phyloP scores from a whole-genome alignment of 768 basidiomycete genomes.

The Sarcodon aspratus region DNA sequence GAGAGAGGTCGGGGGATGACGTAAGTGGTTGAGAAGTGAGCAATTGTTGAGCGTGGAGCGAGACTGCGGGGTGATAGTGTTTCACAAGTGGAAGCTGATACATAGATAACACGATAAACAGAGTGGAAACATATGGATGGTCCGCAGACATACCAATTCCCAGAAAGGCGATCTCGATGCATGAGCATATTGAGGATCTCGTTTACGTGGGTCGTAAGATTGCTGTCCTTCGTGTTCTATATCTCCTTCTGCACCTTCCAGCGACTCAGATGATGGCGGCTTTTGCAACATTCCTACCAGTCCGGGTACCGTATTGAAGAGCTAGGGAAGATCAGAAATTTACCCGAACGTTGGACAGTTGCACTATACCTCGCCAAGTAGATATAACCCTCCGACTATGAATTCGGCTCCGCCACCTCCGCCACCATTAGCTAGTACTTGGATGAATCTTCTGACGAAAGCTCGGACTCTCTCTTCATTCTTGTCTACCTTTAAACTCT shows the following conservation, averaged over 20 bases:
- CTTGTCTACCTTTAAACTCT: conserved; percentile 64
- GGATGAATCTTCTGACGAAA: conserved; percentile 73
- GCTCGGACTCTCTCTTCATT: conserved; percentile 59
- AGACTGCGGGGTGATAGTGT: conserved; percentile 88
- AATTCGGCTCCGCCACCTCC: conserved; percentile 74
- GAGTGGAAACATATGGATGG: background rate
- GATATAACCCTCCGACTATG: conserved; percentile 75
- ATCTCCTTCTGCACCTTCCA: background rate
- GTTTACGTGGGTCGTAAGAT: conserved; percentile 77
- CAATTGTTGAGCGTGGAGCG: conserved; percentile 79
- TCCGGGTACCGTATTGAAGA: conserved; percentile 37
- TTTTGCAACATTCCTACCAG: conserved; percentile 34
- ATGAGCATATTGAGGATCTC: conserved; percentile 80
- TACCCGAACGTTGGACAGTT: background rate
- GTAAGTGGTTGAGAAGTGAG: conserved; percentile 64
- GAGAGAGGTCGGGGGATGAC: conserved; percentile 76
- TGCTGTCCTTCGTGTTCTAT: conserved; percentile 9
- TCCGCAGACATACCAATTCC: conserved; percentile 61
- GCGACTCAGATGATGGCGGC: conserved; percentile 13
- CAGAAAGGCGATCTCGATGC: conserved; percentile 75
- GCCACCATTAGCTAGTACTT: conserved; percentile 54
- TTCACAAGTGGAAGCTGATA: conserved; percentile 61
- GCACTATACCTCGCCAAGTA: conserved; percentile 68
- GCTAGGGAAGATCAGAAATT: conserved; percentile 16
- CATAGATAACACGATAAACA: background rate